Evolutionary conservation across 2,329 filamentous ascomycete genomes (phyloP), one percentile per base, ranked within the genome.

Genomic region (Samsoniella hepiali): DNA sequence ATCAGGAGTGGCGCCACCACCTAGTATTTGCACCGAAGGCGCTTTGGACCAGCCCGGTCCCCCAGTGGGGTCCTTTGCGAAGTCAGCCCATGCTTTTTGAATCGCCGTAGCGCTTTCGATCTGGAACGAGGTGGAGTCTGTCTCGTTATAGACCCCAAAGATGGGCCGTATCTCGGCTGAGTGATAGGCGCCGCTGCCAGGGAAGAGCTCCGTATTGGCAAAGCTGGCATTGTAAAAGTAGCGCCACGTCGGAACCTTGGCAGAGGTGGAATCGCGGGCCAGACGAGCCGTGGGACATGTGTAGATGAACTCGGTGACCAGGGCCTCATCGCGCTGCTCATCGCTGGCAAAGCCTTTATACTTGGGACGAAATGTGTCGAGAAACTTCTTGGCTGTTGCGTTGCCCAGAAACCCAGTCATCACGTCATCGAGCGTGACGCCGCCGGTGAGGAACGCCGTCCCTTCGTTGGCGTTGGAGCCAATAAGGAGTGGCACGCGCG

Each of bases 171-270:
- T 64, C 50, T 82, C 81, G 2, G 75, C 71, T 0, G 76, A 79
- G 64, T 84, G 82, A 63, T 81, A 83, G 1, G 79, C 79, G 11
- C 79, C 78, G 34, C 69, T 70, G 10, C 67, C 69, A 71, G 57
- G 69, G 70, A 15, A 76, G 72, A 67, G 79, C 69, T 61, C 77
- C 64, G 77, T 75, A 65, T 82, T 82, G 15, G 75, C 66, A 73
- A 80, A 84, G 68, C 82, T 78, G 6, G 76, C 81, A 59, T 80
- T 76, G 69, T 79, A 83, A 36, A 77, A 73, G 63, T 78, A 81
- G 34, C 75, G 72, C 77, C 79, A 83, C 9, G 76, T 72, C 0
- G 76, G 73, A 7, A 81, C 73, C 9, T 70, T 74, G 4, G 73
- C 69, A 0, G 63, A 42, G 0, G 67, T 63, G 10, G 76, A 76